Percentiles rank a stretch among this genome's conserved stretches.
These are phyloP conservation scores for Entomortierella beljakovae DNA, from an alignment of 192 early-diverging fungal species.

Conservation along the genomic window DNA sequence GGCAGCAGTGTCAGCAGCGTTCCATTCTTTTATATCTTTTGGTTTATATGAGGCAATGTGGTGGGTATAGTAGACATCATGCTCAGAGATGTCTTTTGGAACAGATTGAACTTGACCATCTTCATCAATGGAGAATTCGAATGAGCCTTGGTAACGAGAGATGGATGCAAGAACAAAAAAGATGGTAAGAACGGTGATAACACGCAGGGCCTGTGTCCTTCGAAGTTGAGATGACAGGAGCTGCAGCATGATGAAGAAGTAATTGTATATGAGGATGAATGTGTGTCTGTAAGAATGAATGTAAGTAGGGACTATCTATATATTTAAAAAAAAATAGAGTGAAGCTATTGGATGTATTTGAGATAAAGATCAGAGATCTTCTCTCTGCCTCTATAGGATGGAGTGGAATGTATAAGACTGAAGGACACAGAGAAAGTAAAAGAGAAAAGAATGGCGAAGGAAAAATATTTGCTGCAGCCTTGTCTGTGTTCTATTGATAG, in stretches of 20 bases:
- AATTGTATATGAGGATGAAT: background rate
- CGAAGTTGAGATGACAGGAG: slow-evolving; percentile 10
- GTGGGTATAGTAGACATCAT: slow-evolving; percentile 35
- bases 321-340: too few relatives aligned
- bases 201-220: slow-evolving; percentile 31
- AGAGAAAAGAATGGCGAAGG: background rate
- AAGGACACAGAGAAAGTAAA: background rate
- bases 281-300: background rate
- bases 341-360: too few relatives aligned
- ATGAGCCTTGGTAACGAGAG: slow-evolving; percentile 45
- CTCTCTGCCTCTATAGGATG: background rate
- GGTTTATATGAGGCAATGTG: slow-evolving; percentile 43
- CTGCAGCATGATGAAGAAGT: background rate
- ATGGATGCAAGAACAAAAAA: slow-evolving; percentile 37
- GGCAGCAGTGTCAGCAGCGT: slow-evolving; percentile 24
- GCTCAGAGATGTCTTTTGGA: slow-evolving; percentile 3
- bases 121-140: slow-evolving; percentile 47
- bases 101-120: slow-evolving; percentile 46
- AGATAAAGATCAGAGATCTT: too few relatives aligned
- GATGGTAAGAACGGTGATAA: slow-evolving; percentile 19
- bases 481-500: too few relatives aligned
- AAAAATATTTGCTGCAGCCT: too few relatives aligned
- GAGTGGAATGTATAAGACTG: background rate
- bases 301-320: too few relatives aligned
- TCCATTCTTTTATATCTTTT: slow-evolving; percentile 41